Percentiles rank a stretch among this genome's conserved stretches.
phyloP scores from a whole-genome alignment of 768 basidiomycete species.

The Lactifluus pinguis region DNA sequence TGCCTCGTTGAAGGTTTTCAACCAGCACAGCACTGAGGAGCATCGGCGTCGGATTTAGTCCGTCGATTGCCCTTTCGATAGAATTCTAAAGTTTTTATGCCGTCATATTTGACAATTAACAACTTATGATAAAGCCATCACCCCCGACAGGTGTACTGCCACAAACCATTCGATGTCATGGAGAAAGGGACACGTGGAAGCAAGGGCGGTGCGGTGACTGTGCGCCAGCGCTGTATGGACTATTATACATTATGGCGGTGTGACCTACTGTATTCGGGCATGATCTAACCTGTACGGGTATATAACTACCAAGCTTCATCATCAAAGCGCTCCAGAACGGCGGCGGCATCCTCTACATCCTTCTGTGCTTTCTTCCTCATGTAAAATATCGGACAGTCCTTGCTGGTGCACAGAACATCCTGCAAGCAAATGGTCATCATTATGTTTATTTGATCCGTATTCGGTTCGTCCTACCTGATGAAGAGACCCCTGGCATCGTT shows the following conservation, averaged over 20 bases:
- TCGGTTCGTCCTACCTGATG: conserved; percentile 56
- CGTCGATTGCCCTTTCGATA: neutral
- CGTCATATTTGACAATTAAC: neutral
- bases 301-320: conserved; percentile 52
- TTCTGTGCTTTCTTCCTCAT: conserved; percentile 98
- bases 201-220: neutral
- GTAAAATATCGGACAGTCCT: conserved; percentile 98
- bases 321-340: conserved; percentile 79
- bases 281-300: neutral
- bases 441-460: conserved; percentile 12
- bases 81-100: neutral
- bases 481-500: conserved; percentile 95
- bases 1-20: neutral
- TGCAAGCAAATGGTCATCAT: conserved; percentile 25
- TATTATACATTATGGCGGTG: conserved; percentile 14
- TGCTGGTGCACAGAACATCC: conserved; percentile 95
- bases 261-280: neutral
- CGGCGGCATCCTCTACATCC: conserved; percentile 82
- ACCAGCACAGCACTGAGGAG: neutral
- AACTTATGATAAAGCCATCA: neutral
- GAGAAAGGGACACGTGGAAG: neutral
- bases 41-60: neutral
- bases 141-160: neutral
- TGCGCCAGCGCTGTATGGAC: conserved; percentile 12
- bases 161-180: neutral